These are phyloP conservation scores for Zarea fungicola DNA, from an alignment of 2,329 filamentous ascomycete genomes.

Conservation along the genomic window DNA sequence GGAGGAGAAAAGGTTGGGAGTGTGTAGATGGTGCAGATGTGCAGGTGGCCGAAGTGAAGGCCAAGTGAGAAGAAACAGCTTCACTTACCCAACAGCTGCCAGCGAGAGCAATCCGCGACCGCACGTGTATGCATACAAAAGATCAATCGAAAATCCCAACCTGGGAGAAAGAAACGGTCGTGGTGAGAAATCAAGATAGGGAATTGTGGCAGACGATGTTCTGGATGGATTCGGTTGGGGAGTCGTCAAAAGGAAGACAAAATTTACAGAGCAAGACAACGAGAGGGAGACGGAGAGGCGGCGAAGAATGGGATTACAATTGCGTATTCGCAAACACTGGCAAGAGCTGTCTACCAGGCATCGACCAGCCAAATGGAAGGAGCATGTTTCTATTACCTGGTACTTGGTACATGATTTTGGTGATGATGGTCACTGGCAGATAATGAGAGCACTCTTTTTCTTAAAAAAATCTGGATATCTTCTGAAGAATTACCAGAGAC, in stretches of 20 bases:
- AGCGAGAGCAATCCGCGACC: conserved; percentile 28
- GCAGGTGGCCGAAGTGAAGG: too few species aligned
- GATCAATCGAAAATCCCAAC: conserved; percentile 12
- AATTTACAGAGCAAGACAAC: background rate
- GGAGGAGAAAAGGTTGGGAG: background rate
- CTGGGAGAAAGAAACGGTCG: conserved; percentile 3
- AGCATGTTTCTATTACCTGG: too few species aligned
- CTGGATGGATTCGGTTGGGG: conserved; percentile 4
- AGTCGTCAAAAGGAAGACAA: conserved; percentile 1
- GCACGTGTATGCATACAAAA: conserved; percentile 35
- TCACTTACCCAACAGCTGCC: conserved; percentile 20
- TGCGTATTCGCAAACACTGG: background rate
- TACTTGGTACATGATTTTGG: too few species aligned
- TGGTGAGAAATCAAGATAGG: conserved; percentile 10
- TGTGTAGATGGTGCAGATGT: background rate
- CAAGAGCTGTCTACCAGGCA: too few species aligned
- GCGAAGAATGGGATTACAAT: background rate
- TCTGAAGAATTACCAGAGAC: too few species aligned
- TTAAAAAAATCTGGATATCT: too few species aligned
- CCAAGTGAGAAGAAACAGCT: conserved; percentile 10
- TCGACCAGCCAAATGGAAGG: too few species aligned
- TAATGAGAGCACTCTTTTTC: too few species aligned
- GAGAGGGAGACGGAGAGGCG: background rate
- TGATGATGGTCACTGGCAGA: too few species aligned
- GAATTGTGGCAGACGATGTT: conserved; percentile 6